Base-by-base conservation (phyloP, 2,329 filamentous ascomycete genomes). In the Fusarium azukiicola region DNA sequence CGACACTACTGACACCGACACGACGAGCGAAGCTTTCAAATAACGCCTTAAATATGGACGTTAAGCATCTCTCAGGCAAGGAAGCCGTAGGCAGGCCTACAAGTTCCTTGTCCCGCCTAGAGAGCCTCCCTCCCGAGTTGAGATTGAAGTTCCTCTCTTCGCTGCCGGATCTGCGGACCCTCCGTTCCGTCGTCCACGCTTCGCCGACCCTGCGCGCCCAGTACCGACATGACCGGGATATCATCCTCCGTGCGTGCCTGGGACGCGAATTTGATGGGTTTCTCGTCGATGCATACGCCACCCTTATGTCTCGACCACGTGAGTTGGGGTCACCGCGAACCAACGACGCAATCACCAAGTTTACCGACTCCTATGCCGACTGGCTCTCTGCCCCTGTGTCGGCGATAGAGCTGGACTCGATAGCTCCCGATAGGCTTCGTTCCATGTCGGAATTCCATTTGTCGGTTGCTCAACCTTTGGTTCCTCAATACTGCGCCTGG, bases 151-250 rank as follows among this genome's bases (percentile, higher is more conserved):
- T 83, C 19, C 74, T 82, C 40, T 66, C 16, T 6, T 73, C 49
- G 17, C 75, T 80, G 27, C 75, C 78, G 23, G 74, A 83, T 54
- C 69, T 81, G 10, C 36, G 44, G 6, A 63, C 54, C 6, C 46
- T 70, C 11, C 46, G 70, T 13, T 73, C 77, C 3, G 49, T 81
- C 14, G 68, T 81, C 32, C 76, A 40, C 27, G 77, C 79, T 14
- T 82, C 79, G n/a, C 80, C 80, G 8, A 71, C 56, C 7, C 67
- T 83, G 66, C 77, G 82, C 50, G 64, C 74, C 13, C 80, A 82
- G 52, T 82, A 82, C 42, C 47, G 52, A 23, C n/a, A 78, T 27
- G n/a, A 63, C 46, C 79, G 81, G 27, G 44, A 78, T 46, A 67
- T 8, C 11, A 79, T 82, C 38, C 74, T 83, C 64, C 67, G 61